A percentile compares a stretch with the other conserved stretches of the same genome.
phyloP scores from a whole-genome alignment of 1,284 basidiomycete species.

The Cryptococcus amylolentus region DNA sequence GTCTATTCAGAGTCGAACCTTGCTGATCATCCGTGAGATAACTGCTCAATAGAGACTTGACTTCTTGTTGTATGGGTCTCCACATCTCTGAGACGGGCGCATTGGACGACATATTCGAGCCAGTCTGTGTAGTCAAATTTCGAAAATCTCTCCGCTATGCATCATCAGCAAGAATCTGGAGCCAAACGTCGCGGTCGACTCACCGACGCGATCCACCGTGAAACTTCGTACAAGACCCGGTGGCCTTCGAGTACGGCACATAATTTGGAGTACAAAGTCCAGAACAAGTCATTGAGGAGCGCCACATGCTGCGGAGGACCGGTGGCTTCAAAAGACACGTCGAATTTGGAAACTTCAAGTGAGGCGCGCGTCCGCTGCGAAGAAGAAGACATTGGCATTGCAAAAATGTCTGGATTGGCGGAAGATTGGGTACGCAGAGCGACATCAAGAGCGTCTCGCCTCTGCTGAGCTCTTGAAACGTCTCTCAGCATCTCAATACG shows the following conservation, averaged over 20 bases:
- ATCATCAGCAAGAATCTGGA: conserved; percentile 34
- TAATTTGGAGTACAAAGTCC: conserved; percentile 95
- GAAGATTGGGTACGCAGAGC: conserved; percentile 18
- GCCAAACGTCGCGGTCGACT: conserved; percentile 67
- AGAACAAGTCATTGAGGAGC: conserved; percentile 88
- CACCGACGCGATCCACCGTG: conserved; percentile 80
- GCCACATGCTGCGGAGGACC: conserved; percentile 74
- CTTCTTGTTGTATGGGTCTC: conserved; percentile 86
- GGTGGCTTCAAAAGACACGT: conserved; percentile 66
- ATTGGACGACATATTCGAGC: conserved; percentile 57
- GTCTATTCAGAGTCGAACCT: conserved; percentile 68
- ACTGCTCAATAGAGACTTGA: conserved; percentile 39
- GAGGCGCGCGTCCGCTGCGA: conserved; percentile 3
- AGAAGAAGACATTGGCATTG: background rate
- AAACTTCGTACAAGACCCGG: conserved; percentile 85
- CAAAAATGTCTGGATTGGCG: conserved; percentile 6
- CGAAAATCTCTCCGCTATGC: conserved; percentile 79
- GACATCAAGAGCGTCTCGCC: conserved; percentile 23
- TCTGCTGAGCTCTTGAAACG: conserved; percentile 14
- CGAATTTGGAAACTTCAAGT: conserved; percentile 58
- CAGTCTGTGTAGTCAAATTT: conserved; percentile 61
- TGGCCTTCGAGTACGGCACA: conserved; percentile 93
- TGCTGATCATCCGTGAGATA: conserved; percentile 88
- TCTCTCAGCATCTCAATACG: background rate
- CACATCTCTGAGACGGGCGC: conserved; percentile 85